phyloP scores from a whole-genome alignment of 257 asterid species.

The Solanum pimpinellifolium region DNA sequence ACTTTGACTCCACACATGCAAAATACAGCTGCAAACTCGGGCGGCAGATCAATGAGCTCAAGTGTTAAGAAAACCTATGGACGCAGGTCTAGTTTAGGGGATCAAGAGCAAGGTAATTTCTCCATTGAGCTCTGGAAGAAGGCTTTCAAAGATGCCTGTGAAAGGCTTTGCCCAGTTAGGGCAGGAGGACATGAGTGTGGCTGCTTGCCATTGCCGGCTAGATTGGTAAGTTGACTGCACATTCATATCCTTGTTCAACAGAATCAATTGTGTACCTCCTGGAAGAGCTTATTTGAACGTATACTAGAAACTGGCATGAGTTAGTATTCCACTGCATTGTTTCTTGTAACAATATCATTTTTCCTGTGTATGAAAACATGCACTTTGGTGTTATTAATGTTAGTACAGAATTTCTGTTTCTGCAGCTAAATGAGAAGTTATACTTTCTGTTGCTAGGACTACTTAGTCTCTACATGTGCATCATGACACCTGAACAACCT shows the following conservation, averaged over 20 bases:
- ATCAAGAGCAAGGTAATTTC: constrained; percentile 58
- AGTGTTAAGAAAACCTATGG: constrained; percentile 33
- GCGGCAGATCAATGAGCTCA: constrained; percentile 17
- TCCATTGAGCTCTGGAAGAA: constrained; percentile 83
- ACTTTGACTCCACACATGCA: constrained; percentile 95
- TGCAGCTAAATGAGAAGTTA: background rate
- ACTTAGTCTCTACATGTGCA: background rate
- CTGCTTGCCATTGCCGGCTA: constrained; percentile 66
- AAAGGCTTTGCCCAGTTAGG: constrained; percentile 84
- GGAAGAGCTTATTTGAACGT: background rate
- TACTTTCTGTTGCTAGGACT: background rate
- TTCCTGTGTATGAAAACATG: background rate
- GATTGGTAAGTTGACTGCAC: constrained; percentile 43
- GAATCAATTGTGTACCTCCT: background rate
- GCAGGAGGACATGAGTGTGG: constrained; percentile 76
- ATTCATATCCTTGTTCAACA: background rate
- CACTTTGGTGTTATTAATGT: background rate
- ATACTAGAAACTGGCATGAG: background rate
- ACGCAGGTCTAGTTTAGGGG: constrained; percentile 36
- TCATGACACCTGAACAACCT: background rate
- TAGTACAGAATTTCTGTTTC: background rate
- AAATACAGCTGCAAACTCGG: constrained; percentile 36
- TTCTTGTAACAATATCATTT: background rate
- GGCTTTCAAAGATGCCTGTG: constrained; percentile 89
- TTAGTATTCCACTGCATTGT: background rate